Evolutionary conservation across 768 basidiomycete genomes (phyloP), one percentile per base, ranked within the genome.

Genomic region (Steccherinum ochraceum): DNA sequence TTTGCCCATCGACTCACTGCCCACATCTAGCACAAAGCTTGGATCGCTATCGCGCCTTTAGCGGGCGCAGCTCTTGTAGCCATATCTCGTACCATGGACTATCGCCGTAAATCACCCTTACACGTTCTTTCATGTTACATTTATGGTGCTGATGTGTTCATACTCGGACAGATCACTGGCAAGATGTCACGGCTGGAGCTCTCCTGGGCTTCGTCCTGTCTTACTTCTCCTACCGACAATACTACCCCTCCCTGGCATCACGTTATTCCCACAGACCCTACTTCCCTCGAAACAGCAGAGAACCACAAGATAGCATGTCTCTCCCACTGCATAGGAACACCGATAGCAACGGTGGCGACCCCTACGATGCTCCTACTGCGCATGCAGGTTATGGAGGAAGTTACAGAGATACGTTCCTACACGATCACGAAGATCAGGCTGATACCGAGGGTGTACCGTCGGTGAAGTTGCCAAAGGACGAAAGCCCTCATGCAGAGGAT

Each of bases 151-250:
- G n/a, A n/a, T n/a, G n/a, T n/a, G n/a, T n/a, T n/a, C n/a, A n/a
- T n/a, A n/a, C n/a, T n/a, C n/a, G n/a, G n/a, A n/a, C 54, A 91
- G 89, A 95, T 66, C 92, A 95, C 65, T 93, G 90, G 88, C 83
- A 91, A 4, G 95, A 99, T 57, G 88, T 96, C 40, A 61, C 91
- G 7, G 80, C 88, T 2, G 93, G 94, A 4, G 77, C 83, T 2
- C 48, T 85, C 24, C 72, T 97, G 5, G 95, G 94, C 12, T 70
- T 87, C 16, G 62, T 75, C 42, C 69, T 89, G 51, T 73, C 90
- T 16, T 86, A 79, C 68, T 86, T 92, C 58, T 65, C 79, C 13
- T 94, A 94, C 67, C 80, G 87, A 40, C 89, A 89, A 61, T 91
- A 92, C 67, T 93, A 86, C 60, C 88, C 86, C 18, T 71, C 78